Conservation (phyloP, 441 rosid genomes). For the Gossypium aridum region DNA sequence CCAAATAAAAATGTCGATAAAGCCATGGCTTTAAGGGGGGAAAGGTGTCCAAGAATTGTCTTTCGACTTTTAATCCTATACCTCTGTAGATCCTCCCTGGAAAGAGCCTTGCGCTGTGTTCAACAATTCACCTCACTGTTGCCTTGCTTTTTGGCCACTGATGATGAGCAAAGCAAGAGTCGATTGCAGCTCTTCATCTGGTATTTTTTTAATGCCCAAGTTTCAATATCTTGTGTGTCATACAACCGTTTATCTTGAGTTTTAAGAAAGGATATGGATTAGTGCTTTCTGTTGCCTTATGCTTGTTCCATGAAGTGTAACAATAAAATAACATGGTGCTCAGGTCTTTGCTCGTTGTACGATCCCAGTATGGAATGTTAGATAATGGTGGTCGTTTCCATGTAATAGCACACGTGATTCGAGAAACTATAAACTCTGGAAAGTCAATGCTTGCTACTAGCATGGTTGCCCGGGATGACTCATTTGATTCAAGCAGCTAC, state of each 20-base stretch:
- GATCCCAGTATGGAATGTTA: conserved; percentile 73
- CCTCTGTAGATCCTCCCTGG: conserved; percentile 80
- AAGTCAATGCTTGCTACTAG: conserved; percentile 80
- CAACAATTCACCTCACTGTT: conserved; percentile 80
- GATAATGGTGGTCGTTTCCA: conserved; percentile 97
- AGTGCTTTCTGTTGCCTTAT: conserved; percentile 1
- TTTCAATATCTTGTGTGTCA: conserved; percentile 7
- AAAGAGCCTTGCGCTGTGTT: conserved; percentile 91
- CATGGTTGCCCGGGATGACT: conserved; percentile 72
- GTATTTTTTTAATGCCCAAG: conserved; percentile 21
- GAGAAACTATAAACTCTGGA: conserved; percentile 86
- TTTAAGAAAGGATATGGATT: background rate
- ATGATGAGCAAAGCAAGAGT: conserved; percentile 93
- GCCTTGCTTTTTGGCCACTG: conserved; percentile 71
- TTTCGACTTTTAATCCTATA: conserved; percentile 82
- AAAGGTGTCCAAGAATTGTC: conserved; percentile 89
- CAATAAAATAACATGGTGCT: conserved; percentile 20
- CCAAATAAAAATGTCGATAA: conserved; percentile 77
- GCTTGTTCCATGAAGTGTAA: conserved; percentile 16
- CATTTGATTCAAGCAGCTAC: conserved; percentile 55
- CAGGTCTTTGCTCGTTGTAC: conserved; percentile 83
- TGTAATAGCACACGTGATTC: conserved; percentile 87
- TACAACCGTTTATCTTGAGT: background rate
- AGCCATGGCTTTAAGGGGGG: conserved; percentile 97
- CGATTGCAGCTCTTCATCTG: conserved; percentile 94